These are phyloP conservation scores for Gelatoporia subvermispora DNA, from an alignment of 768 basidiomycete genomes.

Conservation along the genomic window DNA sequence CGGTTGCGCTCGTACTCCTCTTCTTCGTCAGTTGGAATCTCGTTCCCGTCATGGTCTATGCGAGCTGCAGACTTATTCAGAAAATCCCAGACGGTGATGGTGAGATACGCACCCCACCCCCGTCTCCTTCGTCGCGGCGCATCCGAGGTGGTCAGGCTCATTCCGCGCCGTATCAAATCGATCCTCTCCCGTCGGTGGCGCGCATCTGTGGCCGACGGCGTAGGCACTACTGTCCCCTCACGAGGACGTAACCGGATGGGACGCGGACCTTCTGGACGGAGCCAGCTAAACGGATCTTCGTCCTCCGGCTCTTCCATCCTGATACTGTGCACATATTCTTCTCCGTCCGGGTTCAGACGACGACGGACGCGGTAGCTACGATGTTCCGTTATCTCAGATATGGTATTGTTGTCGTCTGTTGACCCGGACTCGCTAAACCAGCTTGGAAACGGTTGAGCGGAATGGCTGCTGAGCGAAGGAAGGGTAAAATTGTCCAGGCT, in stretches of 20 bases:
- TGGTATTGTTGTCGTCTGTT: not conserved
- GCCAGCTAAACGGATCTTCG: constrained; percentile 6
- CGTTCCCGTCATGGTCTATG: constrained; percentile 52
- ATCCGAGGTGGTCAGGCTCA: not conserved
- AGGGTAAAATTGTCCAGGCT: not conserved
- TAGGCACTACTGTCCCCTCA: not conserved
- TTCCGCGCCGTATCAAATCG: not conserved
- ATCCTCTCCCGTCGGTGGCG: not conserved
- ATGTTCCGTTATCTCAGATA: not conserved
- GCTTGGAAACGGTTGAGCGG: not conserved
- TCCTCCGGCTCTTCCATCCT: constrained; percentile 2
- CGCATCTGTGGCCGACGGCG: not conserved
- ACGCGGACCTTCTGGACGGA: not conserved
- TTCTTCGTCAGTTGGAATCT: constrained; percentile 58
- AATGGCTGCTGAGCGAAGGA: not conserved
- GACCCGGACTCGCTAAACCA: not conserved
- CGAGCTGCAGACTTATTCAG: constrained; percentile 22
- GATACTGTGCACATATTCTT: constrained; percentile 5
- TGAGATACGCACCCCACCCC: constrained; percentile 15
- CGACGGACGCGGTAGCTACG: constrained; percentile 13
- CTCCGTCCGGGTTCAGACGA: constrained; percentile 14
- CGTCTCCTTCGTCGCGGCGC: constrained; percentile 10
- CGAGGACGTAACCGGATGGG: not conserved
- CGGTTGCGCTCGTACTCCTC: constrained; percentile 53
- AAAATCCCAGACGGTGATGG: not conserved